These are phyloP conservation scores for Chalciporus sphaerocephalus DNA, from an alignment of 768 basidiomycete genomes.

Conservation along the genomic window DNA sequence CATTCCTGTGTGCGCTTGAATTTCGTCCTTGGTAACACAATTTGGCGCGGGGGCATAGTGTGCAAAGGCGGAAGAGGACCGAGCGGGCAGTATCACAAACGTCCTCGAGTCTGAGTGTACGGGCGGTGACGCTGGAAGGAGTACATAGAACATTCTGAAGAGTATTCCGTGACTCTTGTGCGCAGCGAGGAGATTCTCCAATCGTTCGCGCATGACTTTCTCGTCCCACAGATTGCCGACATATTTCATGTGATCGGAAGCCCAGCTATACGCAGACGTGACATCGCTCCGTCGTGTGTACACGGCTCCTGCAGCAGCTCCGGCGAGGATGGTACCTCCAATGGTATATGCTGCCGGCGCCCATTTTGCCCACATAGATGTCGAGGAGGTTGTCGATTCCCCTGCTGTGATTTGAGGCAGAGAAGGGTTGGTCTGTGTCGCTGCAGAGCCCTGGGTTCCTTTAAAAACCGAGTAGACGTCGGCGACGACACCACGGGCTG, in stretches of 20 bases:
- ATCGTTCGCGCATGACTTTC: conserved; percentile 50
- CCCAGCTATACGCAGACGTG: conserved; percentile 64
- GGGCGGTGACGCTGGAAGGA: conserved; percentile 67
- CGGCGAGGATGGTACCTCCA: conserved; percentile 72
- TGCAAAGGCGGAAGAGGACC: conserved; percentile 41
- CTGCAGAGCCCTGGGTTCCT: conserved; percentile 37
- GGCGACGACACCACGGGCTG: conserved; percentile 60
- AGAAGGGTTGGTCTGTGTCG: conserved; percentile 25
- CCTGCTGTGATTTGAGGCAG: conserved; percentile 32
- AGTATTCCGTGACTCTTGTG: conserved; percentile 59
- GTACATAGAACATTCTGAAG: conserved; percentile 81
- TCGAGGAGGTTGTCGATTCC: conserved; percentile 11
- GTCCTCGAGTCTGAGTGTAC: conserved; percentile 54
- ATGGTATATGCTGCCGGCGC: conserved; percentile 65
- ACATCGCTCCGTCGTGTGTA: conserved; percentile 80
- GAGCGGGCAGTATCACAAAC: conserved; percentile 71
- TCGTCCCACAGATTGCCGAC: conserved; percentile 85
- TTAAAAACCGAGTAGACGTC: conserved; percentile 55
- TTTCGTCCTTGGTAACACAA: conserved; percentile 64
- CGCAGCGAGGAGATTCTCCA: conserved; percentile 58
- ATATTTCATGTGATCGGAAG: conserved; percentile 86
- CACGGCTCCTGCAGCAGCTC: conserved; percentile 79
- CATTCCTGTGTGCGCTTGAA: conserved; percentile 86
- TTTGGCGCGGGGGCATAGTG: conserved; percentile 68
- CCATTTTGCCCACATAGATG: conserved; percentile 56